phyloP scores from a whole-genome alignment of 108 stramenopile species.

The Chaetoceros tenuissimus region DNA sequence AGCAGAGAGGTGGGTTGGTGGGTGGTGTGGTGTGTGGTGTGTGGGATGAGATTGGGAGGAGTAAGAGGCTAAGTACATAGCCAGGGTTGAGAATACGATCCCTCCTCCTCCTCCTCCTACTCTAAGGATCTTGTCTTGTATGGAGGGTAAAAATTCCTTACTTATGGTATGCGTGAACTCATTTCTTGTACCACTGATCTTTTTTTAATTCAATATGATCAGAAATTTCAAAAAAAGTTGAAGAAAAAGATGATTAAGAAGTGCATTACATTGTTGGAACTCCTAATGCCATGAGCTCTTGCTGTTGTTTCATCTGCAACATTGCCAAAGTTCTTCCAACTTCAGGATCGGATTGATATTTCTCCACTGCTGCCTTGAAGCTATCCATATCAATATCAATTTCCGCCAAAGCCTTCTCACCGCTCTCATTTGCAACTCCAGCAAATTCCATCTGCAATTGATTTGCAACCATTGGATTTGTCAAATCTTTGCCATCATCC shows the following conservation, averaged over 20 bases:
- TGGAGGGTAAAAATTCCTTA: conserved; percentile 1
- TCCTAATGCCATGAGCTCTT: conserved; percentile 66
- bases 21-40: too few species aligned
- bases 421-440: conserved; percentile 62
- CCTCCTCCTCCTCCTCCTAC: too few species aligned
- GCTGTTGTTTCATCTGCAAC: conserved; percentile 87
- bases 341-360: conserved; percentile 51
- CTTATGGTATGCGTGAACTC: not conserved
- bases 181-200: not conserved
- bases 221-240: conserved; percentile 6
- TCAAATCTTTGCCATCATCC: conserved; percentile 54
- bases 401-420: conserved; percentile 51
- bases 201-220: not conserved
- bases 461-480: conserved; percentile 51
- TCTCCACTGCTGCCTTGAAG: conserved; percentile 72
- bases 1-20: too few species aligned
- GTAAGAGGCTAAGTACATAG: too few species aligned
- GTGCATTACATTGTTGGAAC: not conserved
- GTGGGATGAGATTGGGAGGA: too few species aligned
- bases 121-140: too few species aligned
- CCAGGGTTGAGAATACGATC: too few species aligned
- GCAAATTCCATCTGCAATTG: conserved; percentile 74
- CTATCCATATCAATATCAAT: conserved; percentile 47
- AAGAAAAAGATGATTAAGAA: conserved; percentile 2
- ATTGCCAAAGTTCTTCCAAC: conserved; percentile 73